Conservation (phyloP, 148 eudicot genomes). For the Camellia sinensis region DNA sequence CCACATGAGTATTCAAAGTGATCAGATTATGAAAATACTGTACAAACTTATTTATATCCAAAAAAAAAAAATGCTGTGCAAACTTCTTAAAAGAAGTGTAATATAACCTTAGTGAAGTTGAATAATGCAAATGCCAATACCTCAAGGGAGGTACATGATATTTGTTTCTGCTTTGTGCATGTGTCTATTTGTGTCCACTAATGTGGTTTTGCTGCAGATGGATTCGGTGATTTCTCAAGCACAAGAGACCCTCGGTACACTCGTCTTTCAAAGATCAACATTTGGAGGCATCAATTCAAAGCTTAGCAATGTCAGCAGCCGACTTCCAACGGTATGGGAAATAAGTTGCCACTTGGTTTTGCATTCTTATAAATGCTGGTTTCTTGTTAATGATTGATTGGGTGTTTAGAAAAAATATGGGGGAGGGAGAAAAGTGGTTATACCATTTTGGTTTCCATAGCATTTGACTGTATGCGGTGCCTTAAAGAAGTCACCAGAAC, state of each 20-base stretch:
- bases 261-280: conserved; percentile 51
- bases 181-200: neutral
- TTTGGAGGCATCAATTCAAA: conserved; percentile 61
- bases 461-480: neutral
- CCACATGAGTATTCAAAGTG: too few species aligned
- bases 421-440: neutral
- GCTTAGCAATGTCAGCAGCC: conserved; percentile 57
- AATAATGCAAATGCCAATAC: neutral
- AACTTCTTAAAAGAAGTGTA: too few species aligned
- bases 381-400: neutral
- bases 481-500: neutral
- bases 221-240: conserved; percentile 63
- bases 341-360: neutral
- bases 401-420: neutral
- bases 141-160: neutral
- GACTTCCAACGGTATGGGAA: conserved; percentile 52
- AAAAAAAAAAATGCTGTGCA: too few species aligned
- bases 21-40: too few species aligned
- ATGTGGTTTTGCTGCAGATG: conserved; percentile 33
- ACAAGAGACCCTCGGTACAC: conserved; percentile 52
- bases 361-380: neutral
- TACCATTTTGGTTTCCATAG: neutral
- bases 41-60: too few species aligned
- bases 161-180: neutral
- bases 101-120: too few species aligned